Conservation (phyloP, 2,329 filamentous ascomycete species). For the Pseudogymnoascus sp. region DNA sequence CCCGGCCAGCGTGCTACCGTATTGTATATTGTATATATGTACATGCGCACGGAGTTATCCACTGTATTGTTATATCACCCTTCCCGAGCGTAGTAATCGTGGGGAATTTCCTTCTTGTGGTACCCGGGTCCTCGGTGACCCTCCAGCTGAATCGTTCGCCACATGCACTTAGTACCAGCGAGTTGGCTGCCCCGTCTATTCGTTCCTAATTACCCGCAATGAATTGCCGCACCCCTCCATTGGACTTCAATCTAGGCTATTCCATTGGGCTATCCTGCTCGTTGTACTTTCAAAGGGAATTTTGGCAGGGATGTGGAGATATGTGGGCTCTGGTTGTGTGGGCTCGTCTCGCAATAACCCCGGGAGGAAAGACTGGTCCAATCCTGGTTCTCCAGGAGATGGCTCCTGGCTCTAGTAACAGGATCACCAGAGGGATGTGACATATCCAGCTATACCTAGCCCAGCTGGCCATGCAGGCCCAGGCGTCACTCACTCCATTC, state of each 20-base stretch:
- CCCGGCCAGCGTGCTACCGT: not conserved
- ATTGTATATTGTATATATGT: not conserved
- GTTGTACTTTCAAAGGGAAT: not conserved
- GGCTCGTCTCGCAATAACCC: not conserved
- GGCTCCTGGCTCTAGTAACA: not conserved
- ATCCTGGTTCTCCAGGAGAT: not conserved
- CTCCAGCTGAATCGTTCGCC: constrained; percentile 2
- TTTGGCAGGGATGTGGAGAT: not conserved
- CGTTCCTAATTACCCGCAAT: not conserved
- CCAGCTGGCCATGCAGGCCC: constrained; percentile 5
- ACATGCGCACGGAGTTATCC: not conserved
- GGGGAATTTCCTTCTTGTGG: constrained; percentile 4
- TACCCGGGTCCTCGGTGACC: constrained; percentile 4
- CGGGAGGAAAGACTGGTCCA: not conserved
- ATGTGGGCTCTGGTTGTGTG: not conserved
- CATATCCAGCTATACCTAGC: constrained; percentile 8
- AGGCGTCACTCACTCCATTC: not conserved
- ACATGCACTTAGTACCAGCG: not conserved
- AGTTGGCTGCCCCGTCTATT: not conserved
- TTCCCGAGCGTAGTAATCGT: not conserved
- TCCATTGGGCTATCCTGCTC: not conserved
- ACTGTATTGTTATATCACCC: not conserved
- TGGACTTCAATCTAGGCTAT: not conserved
- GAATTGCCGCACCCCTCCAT: not conserved
- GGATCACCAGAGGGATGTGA: not conserved